Percentiles rank a stretch among this genome's conserved stretches.
Evolutionary conservation across 108 stramenopile genomes (phyloP).

Genomic region (Aurantiochytrium sp.): DNA sequence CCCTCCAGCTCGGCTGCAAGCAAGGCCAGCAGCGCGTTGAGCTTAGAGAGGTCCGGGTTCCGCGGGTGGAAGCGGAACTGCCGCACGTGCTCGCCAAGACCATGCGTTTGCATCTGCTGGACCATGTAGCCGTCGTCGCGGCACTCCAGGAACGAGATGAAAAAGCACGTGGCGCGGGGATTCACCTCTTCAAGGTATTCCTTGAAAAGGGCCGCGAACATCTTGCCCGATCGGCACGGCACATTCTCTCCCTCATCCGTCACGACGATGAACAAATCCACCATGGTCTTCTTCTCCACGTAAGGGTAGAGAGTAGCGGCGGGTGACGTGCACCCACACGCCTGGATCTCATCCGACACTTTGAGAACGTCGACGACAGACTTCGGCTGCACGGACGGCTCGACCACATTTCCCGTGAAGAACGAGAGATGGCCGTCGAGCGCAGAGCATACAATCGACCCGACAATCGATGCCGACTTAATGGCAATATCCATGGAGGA

Average conservation of each 20-base stretch:
- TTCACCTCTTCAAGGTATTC: neutral
- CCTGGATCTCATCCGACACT: neutral
- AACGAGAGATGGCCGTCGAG: neutral
- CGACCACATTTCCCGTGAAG: neutral
- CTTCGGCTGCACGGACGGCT: neutral
- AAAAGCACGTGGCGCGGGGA: neutral
- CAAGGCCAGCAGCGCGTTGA: neutral
- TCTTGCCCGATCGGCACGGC: too few species aligned
- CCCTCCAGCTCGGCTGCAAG: neutral
- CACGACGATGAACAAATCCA: conserved; percentile 7
- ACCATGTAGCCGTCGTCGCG: neutral
- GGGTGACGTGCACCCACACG: neutral
- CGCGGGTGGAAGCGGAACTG: neutral
- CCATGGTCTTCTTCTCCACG: neutral
- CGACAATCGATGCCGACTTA: neutral
- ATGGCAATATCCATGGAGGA: neutral
- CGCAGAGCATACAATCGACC: neutral
- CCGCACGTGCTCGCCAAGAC: neutral
- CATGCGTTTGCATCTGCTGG: neutral
- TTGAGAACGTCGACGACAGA: neutral
- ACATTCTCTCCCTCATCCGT: neutral
- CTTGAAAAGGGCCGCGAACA: neutral
- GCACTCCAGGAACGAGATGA: neutral
- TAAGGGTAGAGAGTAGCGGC: neutral
- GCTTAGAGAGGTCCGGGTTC: neutral